Evolutionary conservation across 768 basidiomycete species (phyloP), one percentile per base, ranked within the genome.

Genomic region (Strobilomyces dryophilus): DNA sequence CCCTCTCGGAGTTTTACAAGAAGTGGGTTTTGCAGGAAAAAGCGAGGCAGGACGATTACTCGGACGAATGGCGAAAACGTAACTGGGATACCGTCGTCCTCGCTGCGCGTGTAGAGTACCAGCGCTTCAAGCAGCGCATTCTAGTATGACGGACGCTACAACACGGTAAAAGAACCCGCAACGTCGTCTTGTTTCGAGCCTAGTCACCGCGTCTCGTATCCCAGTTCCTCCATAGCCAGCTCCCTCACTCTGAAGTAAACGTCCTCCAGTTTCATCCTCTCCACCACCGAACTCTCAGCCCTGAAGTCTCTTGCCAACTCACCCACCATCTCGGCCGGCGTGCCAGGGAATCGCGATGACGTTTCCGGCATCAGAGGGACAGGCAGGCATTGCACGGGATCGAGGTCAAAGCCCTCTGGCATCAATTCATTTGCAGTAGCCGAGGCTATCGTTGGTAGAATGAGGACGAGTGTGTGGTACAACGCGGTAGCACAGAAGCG

Each of bases 401-500:
- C 67, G 9, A 82, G 76, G 54, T 82, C 77, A 55, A 78, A 79
- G 0, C 78, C 80, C 53, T 76, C 66, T 31, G 75, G 71, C 43
- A 75, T 62, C 41, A 67, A 61, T 21, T 74, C 68, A 47, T 74
- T 61, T n/a, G 58, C 55, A 10, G 58, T 45, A 18, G 59, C 29
- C 1, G 65, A 61, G n/a, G 24, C 53, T 18, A 69, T 58, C 15
- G 54, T 75, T 4, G 72, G 61, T 21, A 84, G 60, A 29, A 80
- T 73, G 5, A 76, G 73, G 37, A 71, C 68, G 14, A 94, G 74
- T 0, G 89, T 85, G 10, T 76, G 66, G 68, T 87, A 93, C 29
- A 94, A 71, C 15, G 91, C 89, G 0, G 92, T 95, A 51, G 71
- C 73, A 37, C 80, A 79, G 59, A 90, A 82, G n/a, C 87, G 78